A percentile compares a stretch with the other conserved stretches of the same genome.
These are phyloP conservation scores for Achaetomium macrosporum DNA, from an alignment of 2,329 filamentous ascomycete species.

Conservation along the genomic window DNA sequence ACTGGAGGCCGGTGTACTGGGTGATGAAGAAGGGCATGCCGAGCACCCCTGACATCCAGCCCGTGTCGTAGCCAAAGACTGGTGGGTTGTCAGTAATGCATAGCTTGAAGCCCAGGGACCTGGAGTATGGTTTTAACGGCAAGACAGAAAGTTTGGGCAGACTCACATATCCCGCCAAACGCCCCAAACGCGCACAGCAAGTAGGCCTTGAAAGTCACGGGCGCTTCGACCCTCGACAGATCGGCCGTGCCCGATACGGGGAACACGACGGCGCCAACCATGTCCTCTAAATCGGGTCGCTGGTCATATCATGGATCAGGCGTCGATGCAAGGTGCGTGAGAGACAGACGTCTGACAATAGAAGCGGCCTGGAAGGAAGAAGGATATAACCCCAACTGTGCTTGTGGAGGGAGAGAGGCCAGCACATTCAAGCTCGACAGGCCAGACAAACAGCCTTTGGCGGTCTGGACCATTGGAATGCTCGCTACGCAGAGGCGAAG, in stretches of 20 bases:
- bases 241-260: slow-evolving; percentile 38
- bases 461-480: slow-evolving; percentile 4
- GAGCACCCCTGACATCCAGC: slow-evolving; percentile 48
- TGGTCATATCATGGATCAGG: background rate
- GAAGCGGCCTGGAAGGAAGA: background rate
- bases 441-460: background rate
- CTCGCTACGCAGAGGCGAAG: background rate
- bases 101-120: background rate
- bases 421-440: background rate
- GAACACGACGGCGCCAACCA: slow-evolving; percentile 28
- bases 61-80: slow-evolving; percentile 54
- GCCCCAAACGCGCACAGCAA: slow-evolving; percentile 55
- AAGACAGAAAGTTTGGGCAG: background rate
- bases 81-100: background rate
- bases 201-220: slow-evolving; percentile 54
- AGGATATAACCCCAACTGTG: background rate
- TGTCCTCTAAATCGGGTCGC: slow-evolving; percentile 2
- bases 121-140: background rate
- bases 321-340: background rate
- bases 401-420: background rate
- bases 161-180: slow-evolving; percentile 49
- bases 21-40: slow-evolving; percentile 35
- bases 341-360: background rate
- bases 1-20: slow-evolving; percentile 34
- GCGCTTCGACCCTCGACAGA: slow-evolving; percentile 50